These are phyloP conservation scores for Paramecium sonneborni DNA, from an alignment of 73 alveolate species.

Conservation along the genomic window DNA sequence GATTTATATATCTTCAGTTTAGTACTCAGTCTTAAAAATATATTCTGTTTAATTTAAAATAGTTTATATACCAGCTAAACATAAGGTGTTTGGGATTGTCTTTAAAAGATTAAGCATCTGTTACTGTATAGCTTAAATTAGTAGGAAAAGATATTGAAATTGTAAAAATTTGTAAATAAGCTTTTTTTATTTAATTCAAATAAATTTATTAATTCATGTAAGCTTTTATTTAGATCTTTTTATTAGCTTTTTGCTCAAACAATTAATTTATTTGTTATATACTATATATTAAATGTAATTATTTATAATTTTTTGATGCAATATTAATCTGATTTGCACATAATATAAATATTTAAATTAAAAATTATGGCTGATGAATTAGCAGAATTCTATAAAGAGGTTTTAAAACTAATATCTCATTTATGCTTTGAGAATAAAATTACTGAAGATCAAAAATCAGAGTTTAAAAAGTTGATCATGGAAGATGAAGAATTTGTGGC, in stretches of 20 bases:
- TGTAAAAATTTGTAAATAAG: neutral
- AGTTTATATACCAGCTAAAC: slow-evolving; percentile 59
- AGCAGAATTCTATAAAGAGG: slow-evolving; percentile 2
- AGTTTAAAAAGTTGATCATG: neutral
- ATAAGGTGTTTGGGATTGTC: slow-evolving; percentile 55
- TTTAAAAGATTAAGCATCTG: neutral
- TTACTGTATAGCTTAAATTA: neutral
- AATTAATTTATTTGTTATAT: neutral
- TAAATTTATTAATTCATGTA: neutral
- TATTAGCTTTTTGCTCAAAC: neutral
- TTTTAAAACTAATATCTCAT: neutral
- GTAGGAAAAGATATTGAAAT: slow-evolving; percentile 1
- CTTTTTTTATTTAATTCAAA: neutral
- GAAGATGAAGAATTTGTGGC: slow-evolving; percentile 37
- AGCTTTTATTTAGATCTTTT: neutral
- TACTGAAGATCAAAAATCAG: neutral
- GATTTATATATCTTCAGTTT: slow-evolving; percentile 58
- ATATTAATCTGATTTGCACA: neutral
- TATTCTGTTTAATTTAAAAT: slow-evolving; percentile 58
- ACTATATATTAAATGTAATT: neutral
- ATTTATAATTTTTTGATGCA: neutral
- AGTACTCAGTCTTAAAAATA: slow-evolving; percentile 48
- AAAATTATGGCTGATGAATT: slow-evolving; percentile 37
- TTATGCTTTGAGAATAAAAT: neutral
- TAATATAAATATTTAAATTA: neutral